These are phyloP conservation scores for Botrytis deweyae DNA, from an alignment of 2,329 filamentous ascomycete species.

Conservation along the genomic window DNA sequence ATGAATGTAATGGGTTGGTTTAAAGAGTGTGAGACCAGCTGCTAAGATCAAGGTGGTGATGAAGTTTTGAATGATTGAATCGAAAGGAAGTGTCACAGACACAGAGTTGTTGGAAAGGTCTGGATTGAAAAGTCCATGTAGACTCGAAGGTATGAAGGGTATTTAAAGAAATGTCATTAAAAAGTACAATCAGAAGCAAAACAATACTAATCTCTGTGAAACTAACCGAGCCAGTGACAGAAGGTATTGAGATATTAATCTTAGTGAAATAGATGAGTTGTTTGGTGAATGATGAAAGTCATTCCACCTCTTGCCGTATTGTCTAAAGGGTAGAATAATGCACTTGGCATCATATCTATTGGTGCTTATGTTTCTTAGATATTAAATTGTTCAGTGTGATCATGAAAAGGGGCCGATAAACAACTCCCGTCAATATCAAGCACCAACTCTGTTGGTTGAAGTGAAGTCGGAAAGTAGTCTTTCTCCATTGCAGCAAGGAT, in stretches of 20 bases:
- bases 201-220: not conserved
- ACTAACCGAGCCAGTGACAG: slow-evolving; percentile 8
- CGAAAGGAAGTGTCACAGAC: slow-evolving; percentile 5
- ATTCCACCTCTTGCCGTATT: slow-evolving; percentile 12
- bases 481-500: not conserved
- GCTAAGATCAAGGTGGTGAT: not conserved
- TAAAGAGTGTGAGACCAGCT: slow-evolving; percentile 5
- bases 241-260: not conserved
- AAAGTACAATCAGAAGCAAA: not conserved
- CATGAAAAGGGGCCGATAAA: slow-evolving; percentile 3
- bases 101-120: not conserved
- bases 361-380: not conserved
- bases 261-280: not conserved
- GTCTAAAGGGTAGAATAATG: not conserved
- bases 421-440: not conserved
- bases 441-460: not conserved
- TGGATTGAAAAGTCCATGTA: not conserved
- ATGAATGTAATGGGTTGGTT: not conserved
- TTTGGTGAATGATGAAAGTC: slow-evolving; percentile 14
- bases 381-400: slow-evolving; percentile 7
- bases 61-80: not conserved
- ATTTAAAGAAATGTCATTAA: not conserved
- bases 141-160: not conserved
- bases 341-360: not conserved
- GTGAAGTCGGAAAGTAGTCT: not conserved